Percentiles rank a stretch among this genome's conserved stretches.
Evolutionary conservation across 179 eudicot genomes (phyloP).

Genomic region (Pouteria campechiana): DNA sequence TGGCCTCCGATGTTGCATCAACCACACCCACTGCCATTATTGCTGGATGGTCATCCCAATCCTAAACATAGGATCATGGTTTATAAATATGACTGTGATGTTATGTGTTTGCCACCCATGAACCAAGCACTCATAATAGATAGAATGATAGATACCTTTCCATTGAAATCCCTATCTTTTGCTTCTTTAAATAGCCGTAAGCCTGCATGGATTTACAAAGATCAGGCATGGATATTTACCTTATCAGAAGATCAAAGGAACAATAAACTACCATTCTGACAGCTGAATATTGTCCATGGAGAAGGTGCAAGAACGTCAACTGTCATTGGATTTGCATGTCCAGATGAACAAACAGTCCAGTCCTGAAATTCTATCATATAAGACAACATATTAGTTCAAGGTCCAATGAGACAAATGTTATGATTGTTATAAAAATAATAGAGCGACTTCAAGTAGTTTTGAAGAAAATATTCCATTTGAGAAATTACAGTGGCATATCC

Average conservation of each 20-base stretch:
- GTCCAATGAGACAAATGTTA: too few species aligned
- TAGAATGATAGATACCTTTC: constrained; percentile 12
- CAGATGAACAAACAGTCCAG: constrained; percentile 18
- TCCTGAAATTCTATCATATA: too few species aligned
- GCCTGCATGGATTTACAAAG: constrained; percentile 11
- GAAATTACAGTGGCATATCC: too few species aligned
- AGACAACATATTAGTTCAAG: too few species aligned
- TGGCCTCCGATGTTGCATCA: constrained; percentile 31
- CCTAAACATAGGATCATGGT: constrained; percentile 16
- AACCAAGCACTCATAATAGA: not conserved
- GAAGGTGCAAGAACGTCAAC: constrained; percentile 35
- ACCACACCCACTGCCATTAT: constrained; percentile 39
- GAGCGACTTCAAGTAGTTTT: too few species aligned
- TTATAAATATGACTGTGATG: constrained; percentile 8
- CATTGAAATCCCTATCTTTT: constrained; percentile 22
- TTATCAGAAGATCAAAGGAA: not conserved
- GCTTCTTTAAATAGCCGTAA: constrained; percentile 34
- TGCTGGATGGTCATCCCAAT: constrained; percentile 40
- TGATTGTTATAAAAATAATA: too few species aligned
- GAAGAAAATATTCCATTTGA: too few species aligned
- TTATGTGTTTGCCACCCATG: not conserved
- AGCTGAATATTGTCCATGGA: constrained; percentile 36
- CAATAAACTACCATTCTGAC: constrained; percentile 43
- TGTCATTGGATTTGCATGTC: constrained; percentile 14
- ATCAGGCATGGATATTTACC: not conserved